Evolutionary conservation across 169 alveolate species (phyloP).

Genomic region (Besnoitia besnoiti): DNA sequence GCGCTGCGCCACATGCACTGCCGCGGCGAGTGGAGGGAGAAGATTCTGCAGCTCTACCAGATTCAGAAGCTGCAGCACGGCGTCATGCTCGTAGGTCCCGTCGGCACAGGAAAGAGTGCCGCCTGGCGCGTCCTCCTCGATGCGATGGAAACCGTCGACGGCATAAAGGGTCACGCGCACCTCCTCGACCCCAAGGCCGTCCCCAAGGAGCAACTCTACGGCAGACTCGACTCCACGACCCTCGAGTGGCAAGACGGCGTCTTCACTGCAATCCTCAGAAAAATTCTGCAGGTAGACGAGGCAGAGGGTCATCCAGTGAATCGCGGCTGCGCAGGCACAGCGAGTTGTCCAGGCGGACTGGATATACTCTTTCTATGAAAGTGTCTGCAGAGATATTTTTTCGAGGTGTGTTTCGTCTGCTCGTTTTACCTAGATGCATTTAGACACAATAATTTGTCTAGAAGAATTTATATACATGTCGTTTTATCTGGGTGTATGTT

Average conservation of each 20-base stretch:
- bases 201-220: conserved; percentile 91
- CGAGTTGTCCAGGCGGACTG: too few relatives aligned
- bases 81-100: conserved; percentile 93
- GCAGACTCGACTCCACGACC: conserved; percentile 88
- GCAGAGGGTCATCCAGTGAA: background rate
- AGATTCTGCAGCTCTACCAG: conserved; percentile 92
- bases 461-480: too few relatives aligned
- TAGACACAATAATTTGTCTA: too few relatives aligned
- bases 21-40: conserved; percentile 82
- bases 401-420: too few relatives aligned
- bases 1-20: conserved; percentile 45
- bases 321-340: background rate
- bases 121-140: conserved; percentile 91
- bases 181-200: conserved; percentile 95
- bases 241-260: conserved; percentile 97
- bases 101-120: conserved; percentile 94
- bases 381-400: too few relatives aligned
- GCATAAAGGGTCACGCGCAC: conserved; percentile 28
- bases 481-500: too few relatives aligned
- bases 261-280: conserved; percentile 92
- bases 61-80: conserved; percentile 93
- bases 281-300: conserved; percentile 82
- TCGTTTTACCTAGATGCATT: too few relatives aligned
- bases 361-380: too few relatives aligned
- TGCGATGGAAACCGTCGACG: conserved; percentile 84